A percentile compares a stretch with the other conserved stretches of the same genome.
Conservation (phyloP, 768 basidiomycete genomes). For the Xanthoconium purpureum region DNA sequence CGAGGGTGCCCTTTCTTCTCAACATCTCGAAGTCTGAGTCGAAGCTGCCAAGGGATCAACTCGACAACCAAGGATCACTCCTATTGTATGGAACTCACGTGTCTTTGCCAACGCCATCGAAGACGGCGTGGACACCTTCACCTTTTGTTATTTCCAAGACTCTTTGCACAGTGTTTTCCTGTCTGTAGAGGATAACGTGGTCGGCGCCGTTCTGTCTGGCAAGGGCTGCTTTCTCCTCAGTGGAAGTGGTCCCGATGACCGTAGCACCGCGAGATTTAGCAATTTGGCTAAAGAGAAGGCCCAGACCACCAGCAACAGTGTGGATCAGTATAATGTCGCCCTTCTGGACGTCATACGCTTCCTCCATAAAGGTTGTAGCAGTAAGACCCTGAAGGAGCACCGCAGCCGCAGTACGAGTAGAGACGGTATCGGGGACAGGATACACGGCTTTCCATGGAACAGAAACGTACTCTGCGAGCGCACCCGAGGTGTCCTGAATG, state of each 20-base stretch:
- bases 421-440: conserved; percentile 61
- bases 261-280: conserved; percentile 74
- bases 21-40: conserved; percentile 79
- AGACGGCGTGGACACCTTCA: conserved; percentile 80
- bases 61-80: background rate
- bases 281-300: conserved; percentile 63
- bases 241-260: conserved; percentile 92
- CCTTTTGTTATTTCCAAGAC: conserved; percentile 76
- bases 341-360: conserved; percentile 80
- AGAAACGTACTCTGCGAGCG: conserved; percentile 72
- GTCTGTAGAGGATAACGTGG: conserved; percentile 80
- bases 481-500: conserved; percentile 43
- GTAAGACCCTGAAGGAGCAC: conserved; percentile 75
- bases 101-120: conserved; percentile 96
- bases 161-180: conserved; percentile 69
- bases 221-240: conserved; percentile 74
- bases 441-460: conserved; percentile 59
- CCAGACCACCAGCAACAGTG: conserved; percentile 90
- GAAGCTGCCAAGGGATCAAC: conserved; percentile 44
- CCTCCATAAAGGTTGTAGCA: conserved; percentile 70
- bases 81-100: conserved; percentile 52
- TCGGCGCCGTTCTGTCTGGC: conserved; percentile 80
- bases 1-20: conserved; percentile 84
- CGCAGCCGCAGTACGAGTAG: conserved; percentile 64
- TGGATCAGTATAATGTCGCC: conserved; percentile 82